phyloP scores from a whole-genome alignment of 148 eudicot species.

The Vaccinium vitisidaea region DNA sequence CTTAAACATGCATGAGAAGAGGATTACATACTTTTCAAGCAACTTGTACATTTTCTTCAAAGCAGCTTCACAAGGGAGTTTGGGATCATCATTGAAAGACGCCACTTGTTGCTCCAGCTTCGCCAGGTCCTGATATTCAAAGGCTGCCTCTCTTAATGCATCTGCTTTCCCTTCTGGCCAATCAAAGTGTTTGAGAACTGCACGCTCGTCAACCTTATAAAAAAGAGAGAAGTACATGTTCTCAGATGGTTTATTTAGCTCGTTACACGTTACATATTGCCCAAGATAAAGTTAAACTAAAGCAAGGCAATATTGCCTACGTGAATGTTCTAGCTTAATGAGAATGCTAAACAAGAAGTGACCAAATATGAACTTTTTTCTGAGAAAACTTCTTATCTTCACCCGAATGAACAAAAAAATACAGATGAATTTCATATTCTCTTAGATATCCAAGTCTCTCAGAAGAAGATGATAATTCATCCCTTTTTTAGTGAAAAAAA shows the following conservation, averaged over 20 bases:
- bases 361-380: background rate
- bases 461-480: background rate
- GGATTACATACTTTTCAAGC: conserved; percentile 81
- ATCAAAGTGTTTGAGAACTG: conserved; percentile 97
- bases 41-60: conserved; percentile 91
- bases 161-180: conserved; percentile 99
- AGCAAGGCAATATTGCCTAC: background rate
- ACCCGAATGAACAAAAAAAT: background rate
- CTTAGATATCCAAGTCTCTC: background rate
- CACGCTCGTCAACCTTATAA: conserved; percentile 88
- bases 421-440: background rate
- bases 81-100: conserved; percentile 76
- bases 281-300: background rate
- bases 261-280: background rate
- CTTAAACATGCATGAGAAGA: background rate
- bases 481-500: background rate
- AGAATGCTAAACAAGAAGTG: background rate
- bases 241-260: conserved; percentile 2
- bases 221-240: background rate
- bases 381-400: background rate
- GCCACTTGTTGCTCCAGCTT: conserved; percentile 77
- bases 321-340: background rate
- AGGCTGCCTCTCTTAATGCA: conserved; percentile 92
- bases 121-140: conserved; percentile 87
- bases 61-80: conserved; percentile 73